These are phyloP conservation scores for Gaeumannomyces sp. DNA, from an alignment of 2,329 filamentous ascomycete species.

Conservation along the genomic window DNA sequence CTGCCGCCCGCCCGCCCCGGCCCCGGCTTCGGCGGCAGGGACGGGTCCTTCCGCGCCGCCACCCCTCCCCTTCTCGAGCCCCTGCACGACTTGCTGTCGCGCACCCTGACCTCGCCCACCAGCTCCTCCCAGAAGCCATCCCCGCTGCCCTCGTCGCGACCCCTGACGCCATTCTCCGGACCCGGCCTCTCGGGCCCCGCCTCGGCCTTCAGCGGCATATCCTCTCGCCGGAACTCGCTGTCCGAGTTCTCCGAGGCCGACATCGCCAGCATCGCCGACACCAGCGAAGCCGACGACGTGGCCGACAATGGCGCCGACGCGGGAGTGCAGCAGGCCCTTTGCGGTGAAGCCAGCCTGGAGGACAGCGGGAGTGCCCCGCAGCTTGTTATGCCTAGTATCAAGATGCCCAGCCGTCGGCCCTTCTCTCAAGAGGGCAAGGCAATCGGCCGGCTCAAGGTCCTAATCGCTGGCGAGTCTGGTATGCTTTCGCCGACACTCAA, in stretches of 20 bases:
- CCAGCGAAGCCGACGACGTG: constrained; percentile 1
- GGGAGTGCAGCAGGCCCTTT: neutral
- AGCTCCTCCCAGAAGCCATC: neutral
- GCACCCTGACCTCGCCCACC: neutral
- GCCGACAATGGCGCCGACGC: constrained; percentile 37
- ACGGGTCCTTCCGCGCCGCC: too few species aligned
- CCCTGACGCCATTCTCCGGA: constrained; percentile 35
- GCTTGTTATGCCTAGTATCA: constrained; percentile 95
- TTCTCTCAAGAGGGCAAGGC: constrained; percentile 83
- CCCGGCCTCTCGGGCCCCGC: constrained; percentile 32
- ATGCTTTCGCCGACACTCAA: constrained; percentile 18
- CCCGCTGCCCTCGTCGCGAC: constrained; percentile 27
- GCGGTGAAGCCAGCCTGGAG: constrained; percentile 22
- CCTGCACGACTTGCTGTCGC: neutral
- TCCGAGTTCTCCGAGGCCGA: constrained; percentile 38
- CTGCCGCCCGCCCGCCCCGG: too few species aligned
- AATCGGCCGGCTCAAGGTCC: constrained; percentile 81
- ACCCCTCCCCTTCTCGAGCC: neutral
- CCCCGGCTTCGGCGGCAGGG: neutral
- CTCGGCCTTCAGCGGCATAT: constrained; percentile 39
- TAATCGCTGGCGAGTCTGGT: constrained; percentile 77
- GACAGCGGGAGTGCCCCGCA: constrained; percentile 58
- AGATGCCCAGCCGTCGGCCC: constrained; percentile 79
- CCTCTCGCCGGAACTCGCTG: constrained; percentile 45
- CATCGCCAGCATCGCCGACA: constrained; percentile 13